Evolutionary conservation across 2,329 filamentous ascomycete genomes (phyloP), one percentile per base, ranked within the genome.

Genomic region (Tetracladium maxilliforme): DNA sequence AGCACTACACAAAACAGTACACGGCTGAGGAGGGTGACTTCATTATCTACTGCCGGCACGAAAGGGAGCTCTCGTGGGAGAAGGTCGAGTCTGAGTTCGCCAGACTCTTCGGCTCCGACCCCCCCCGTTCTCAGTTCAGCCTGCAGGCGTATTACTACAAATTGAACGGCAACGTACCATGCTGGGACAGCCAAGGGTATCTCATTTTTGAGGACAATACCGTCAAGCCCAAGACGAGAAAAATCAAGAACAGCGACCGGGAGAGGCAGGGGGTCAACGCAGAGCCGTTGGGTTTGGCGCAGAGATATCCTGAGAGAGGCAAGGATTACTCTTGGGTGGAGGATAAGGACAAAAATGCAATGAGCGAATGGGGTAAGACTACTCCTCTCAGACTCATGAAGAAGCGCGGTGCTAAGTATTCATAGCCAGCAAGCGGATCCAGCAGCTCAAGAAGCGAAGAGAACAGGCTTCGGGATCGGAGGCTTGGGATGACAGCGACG

Each of bases 1-100:
- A 23, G 27, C 25, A 26, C 12, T 21, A 15, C 12, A 26, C 21
- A 12, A 6, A 16, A 4, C 17, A 18, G 11, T 28, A 28, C 16
- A 26, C 11, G 10, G 16, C 17, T 6, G 26, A 28, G 22, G 21
- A 28, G 23, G 19, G 16, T 11, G 18, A 28, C 15, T 28, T 28
- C 14, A 28, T 28, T 15, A 19, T 19, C 13, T 28, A 28, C 11
- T 10, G 25, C 14, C 26, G 26, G 8, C 21, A 28, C 7, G 26
- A 28, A n/a, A 24, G 19, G 17, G 5, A 10, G 5, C 10, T 26
- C 6, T 16, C 24, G 15, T 28, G 26, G 26, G 11, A 17, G 10
- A 22, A 14, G 5, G 25, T 28, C 8, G 21, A 16, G n/a, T 6
- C 9, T 6, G 21, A 16, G 6, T 28, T 28, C 15, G 25, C 10